A percentile compares a stretch with the other conserved stretches of the same genome.
Evolutionary conservation across 257 asterid genomes (phyloP).

Genomic region (Solanum piurae): DNA sequence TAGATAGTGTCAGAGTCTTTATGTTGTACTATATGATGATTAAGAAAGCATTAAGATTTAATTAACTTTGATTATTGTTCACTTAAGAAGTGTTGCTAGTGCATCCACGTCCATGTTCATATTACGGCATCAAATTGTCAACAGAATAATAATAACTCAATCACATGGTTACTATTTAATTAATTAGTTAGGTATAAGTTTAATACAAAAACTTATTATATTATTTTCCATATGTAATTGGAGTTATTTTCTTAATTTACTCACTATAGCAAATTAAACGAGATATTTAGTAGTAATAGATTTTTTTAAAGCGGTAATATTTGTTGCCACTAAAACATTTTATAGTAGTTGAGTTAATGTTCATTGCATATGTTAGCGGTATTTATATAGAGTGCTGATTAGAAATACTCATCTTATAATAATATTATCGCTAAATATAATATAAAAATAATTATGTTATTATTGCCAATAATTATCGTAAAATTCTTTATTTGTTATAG

Average conservation of each 20-base stretch:
- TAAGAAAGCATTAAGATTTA: constrained; percentile 10
- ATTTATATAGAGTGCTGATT: too few relatives aligned
- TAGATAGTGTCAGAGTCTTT: neutral
- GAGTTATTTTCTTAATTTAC: neutral
- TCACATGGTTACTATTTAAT: neutral
- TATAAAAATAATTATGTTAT: too few relatives aligned
- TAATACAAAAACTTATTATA: neutral
- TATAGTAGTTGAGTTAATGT: too few relatives aligned
- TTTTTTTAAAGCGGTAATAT: too few relatives aligned
- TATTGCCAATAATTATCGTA: too few relatives aligned
- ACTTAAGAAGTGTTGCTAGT: constrained; percentile 11
- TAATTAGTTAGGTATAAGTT: neutral
- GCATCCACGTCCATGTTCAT: constrained; percentile 22
- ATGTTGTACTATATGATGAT: constrained; percentile 8
- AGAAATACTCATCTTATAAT: too few relatives aligned
- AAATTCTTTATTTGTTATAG: too few relatives aligned
- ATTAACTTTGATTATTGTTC: neutral
- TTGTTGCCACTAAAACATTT: too few relatives aligned
- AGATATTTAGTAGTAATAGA: too few relatives aligned
- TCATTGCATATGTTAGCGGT: too few relatives aligned
- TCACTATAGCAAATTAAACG: too few relatives aligned
- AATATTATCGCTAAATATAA: too few relatives aligned
- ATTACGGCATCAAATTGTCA: constrained; percentile 3
- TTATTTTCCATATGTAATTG: neutral
- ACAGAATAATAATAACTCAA: neutral